Evolutionary conservation across 2,329 filamentous ascomycete species (phyloP).

Genomic region (Cyanodermella asteris): DNA sequence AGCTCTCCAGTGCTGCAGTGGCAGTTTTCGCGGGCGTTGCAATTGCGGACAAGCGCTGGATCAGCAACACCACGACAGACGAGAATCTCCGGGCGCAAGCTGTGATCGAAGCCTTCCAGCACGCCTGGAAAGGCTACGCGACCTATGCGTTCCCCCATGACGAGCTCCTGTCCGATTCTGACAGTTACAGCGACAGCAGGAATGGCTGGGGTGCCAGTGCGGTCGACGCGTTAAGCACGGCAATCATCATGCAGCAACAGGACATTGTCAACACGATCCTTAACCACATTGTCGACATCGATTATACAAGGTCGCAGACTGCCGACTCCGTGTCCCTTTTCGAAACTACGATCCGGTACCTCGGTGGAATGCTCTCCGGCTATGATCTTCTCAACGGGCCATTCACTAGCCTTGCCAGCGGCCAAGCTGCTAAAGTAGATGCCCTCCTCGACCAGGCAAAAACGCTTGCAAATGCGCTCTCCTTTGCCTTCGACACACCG

Average conservation of each 20-base stretch:
- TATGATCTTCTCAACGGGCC: conserved; percentile 47
- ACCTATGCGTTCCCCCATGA: conserved; percentile 58
- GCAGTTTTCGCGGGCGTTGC: too few species aligned
- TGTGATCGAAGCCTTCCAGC: conserved; percentile 46
- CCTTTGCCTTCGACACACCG: conserved; percentile 56
- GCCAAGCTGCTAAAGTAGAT: conserved; percentile 27
- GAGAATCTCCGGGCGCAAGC: conserved; percentile 37
- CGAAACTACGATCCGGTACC: conserved; percentile 75
- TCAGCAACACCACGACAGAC: too few species aligned
- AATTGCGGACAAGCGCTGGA: too few species aligned
- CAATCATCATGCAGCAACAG: conserved; percentile 50
- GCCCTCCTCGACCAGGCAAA: conserved; percentile 44
- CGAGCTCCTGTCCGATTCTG: conserved; percentile 47
- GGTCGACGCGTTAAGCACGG: conserved; percentile 60
- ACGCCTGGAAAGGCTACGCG: conserved; percentile 52
- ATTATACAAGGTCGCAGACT: conserved; percentile 43
- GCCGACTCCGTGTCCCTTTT: conserved; percentile 49
- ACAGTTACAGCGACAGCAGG: conserved; percentile 46
- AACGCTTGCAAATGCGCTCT: conserved; percentile 48
- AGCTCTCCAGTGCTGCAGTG: too few species aligned
- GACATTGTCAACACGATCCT: conserved; percentile 50
- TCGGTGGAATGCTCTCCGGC: conserved; percentile 59
- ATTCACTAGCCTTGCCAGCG: conserved; percentile 27
- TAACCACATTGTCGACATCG: conserved; percentile 44
- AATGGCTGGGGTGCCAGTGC: conserved; percentile 73